Conservation (phyloP, 1,139 yeast species). For the Nadsonia commutata region DNA sequence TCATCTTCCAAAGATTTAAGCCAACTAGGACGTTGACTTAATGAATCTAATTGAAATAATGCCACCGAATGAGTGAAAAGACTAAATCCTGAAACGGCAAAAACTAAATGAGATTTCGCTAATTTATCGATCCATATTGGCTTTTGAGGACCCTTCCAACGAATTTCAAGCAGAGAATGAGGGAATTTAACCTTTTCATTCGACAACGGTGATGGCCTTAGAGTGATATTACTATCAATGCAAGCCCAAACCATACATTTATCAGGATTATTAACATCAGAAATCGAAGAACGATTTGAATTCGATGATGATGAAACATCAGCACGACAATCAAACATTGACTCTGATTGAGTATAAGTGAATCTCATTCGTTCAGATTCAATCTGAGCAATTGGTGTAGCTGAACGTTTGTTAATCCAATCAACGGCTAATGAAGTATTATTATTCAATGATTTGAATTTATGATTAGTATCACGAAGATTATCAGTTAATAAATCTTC, state of each 20-base stretch:
- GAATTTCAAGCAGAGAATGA: slow-evolving; percentile 32
- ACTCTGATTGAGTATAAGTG: slow-evolving; percentile 10
- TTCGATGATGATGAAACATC: slow-evolving; percentile 5
- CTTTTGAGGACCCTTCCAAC: slow-evolving; percentile 27
- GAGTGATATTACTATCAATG: slow-evolving; percentile 28
- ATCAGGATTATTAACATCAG: slow-evolving; percentile 3
- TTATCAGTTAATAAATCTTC: slow-evolving; percentile 16
- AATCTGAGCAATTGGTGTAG: slow-evolving; percentile 16
- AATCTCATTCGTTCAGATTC: slow-evolving; percentile 20
- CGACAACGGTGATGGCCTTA: slow-evolving; percentile 8
- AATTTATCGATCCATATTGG: slow-evolving; percentile 26
- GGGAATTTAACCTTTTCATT: slow-evolving; percentile 24
- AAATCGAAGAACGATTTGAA: slow-evolving; percentile 2
- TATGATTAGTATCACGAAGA: slow-evolving; percentile 10
- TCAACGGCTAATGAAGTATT: slow-evolving; percentile 24
- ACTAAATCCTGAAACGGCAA: slow-evolving; percentile 22
- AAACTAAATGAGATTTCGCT: slow-evolving; percentile 25
- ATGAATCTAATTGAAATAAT: slow-evolving; percentile 18
- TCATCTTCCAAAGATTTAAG: slow-evolving; percentile 18
- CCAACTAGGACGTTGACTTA: slow-evolving; percentile 23
- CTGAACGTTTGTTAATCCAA: slow-evolving; percentile 22
- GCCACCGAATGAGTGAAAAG: slow-evolving; percentile 22
- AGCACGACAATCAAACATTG: slow-evolving; percentile 7
- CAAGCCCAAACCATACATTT: slow-evolving; percentile 31
- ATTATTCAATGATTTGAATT: slow-evolving; percentile 12